Evolutionary conservation across 2,329 filamentous ascomycete genomes (phyloP).

Genomic region (Clathrospora elynae): DNA sequence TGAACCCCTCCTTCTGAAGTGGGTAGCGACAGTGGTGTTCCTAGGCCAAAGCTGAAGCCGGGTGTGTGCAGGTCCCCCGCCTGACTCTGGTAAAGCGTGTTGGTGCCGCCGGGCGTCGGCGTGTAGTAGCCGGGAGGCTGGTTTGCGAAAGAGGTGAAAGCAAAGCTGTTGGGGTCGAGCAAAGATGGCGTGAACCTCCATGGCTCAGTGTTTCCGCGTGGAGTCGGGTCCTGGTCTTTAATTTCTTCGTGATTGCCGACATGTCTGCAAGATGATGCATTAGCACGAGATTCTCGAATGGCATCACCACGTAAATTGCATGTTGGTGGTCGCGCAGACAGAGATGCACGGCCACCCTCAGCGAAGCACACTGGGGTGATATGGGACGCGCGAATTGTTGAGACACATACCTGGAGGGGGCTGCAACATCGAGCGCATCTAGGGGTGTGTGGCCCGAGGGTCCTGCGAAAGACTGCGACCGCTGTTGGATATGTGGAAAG

Average conservation of each 20-base stretch:
- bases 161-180: slow-evolving; percentile 82
- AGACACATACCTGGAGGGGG: slow-evolving; percentile 51
- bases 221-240: slow-evolving; percentile 83
- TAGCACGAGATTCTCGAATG: too few species aligned
- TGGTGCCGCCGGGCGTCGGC: slow-evolving; percentile 80
- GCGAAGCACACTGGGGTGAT: slow-evolving; percentile 10
- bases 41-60: slow-evolving; percentile 72
- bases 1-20: slow-evolving; percentile 70
- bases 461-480: slow-evolving; percentile 51
- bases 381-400: slow-evolving; percentile 9
- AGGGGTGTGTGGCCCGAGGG: slow-evolving; percentile 54
- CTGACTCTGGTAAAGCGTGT: slow-evolving; percentile 79
- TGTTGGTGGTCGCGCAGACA: slow-evolving; percentile 8
- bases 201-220: slow-evolving; percentile 76
- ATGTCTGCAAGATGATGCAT: slow-evolving; percentile 51
- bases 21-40: slow-evolving; percentile 82
- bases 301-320: too few species aligned
- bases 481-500: slow-evolving; percentile 70
- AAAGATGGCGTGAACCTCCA: slow-evolving; percentile 90
- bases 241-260: slow-evolving; percentile 56
- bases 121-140: slow-evolving; percentile 85
- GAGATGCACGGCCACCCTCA: too few species aligned
- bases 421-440: slow-evolving; percentile 55
- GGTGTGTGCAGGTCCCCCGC: slow-evolving; percentile 88
- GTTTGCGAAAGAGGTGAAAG: slow-evolving; percentile 78